A percentile compares a stretch with the other conserved stretches of the same genome.
These are phyloP conservation scores for Crithidia bombi DNA, from an alignment of 208 protist genomes.

Conservation along the genomic window DNA sequence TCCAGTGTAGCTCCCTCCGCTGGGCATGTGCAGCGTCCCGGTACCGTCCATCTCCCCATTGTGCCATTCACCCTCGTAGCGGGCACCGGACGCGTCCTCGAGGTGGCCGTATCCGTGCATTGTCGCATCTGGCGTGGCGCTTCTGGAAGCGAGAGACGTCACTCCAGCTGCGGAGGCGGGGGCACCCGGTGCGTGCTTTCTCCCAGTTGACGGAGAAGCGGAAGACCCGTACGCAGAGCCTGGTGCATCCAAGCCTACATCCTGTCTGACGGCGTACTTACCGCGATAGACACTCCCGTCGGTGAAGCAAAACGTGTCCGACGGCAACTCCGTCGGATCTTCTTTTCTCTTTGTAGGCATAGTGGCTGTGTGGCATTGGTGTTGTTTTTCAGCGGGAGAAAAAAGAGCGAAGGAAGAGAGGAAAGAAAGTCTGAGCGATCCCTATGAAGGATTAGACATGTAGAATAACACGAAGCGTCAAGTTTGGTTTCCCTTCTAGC, in stretches of 20 bases:
- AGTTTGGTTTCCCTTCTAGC: background rate
- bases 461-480: no score
- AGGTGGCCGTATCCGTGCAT: slow-evolving; percentile 38
- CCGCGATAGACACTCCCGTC: slow-evolving; percentile 82
- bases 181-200: slow-evolving; percentile 17
- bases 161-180: slow-evolving; percentile 7
- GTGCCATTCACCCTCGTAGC: slow-evolving; percentile 87
- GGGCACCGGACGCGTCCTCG: slow-evolving; percentile 57
- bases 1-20: slow-evolving; percentile 63
- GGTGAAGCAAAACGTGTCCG: slow-evolving; percentile 54
- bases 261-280: slow-evolving; percentile 36
- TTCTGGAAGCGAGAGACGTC: background rate
- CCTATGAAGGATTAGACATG: background rate
- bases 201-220: slow-evolving; percentile 7
- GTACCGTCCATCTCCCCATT: slow-evolving; percentile 75
- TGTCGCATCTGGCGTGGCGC: slow-evolving; percentile 14
- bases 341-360: slow-evolving; percentile 80
- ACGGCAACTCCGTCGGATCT: slow-evolving; percentile 59
- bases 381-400: no score
- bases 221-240: slow-evolving; percentile 6
- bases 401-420: background rate
- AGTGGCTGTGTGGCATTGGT: background rate
- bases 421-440: background rate
- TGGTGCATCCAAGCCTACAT: slow-evolving; percentile 20
- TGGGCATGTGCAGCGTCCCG: slow-evolving; percentile 60